These are phyloP conservation scores for Colletotrichum cereale DNA, from an alignment of 2,329 filamentous ascomycete genomes.

Conservation along the genomic window DNA sequence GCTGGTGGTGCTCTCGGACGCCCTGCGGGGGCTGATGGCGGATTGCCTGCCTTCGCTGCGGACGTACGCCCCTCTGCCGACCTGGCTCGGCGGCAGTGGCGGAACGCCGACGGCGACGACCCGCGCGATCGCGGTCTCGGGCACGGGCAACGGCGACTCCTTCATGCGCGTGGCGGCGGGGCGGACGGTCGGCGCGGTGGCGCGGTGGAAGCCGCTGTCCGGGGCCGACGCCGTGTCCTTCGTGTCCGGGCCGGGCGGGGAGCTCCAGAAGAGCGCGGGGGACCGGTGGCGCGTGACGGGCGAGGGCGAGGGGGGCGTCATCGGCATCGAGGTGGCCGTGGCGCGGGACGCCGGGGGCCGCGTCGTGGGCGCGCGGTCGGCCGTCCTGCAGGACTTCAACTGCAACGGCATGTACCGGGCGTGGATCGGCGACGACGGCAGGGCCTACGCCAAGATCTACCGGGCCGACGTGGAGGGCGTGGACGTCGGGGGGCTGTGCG, in stretches of 20 bases:
- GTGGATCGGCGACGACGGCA: slow-evolving; percentile 75
- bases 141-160: slow-evolving; percentile 90
- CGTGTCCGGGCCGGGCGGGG: slow-evolving; percentile 78
- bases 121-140: slow-evolving; percentile 72
- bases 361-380: slow-evolving; percentile 56
- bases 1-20: slow-evolving; percentile 55
- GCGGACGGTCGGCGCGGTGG: slow-evolving; percentile 79
- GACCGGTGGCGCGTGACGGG: slow-evolving; percentile 79
- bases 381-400: slow-evolving; percentile 83
- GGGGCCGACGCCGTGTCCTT: slow-evolving; percentile 70
- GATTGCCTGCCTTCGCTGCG: slow-evolving; percentile 71
- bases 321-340: slow-evolving; percentile 77
- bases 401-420: slow-evolving; percentile 90
- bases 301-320: slow-evolving; percentile 88
- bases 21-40: slow-evolving; percentile 63
- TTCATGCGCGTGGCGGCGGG: slow-evolving; percentile 81
- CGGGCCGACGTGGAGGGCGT: slow-evolving; percentile 44
- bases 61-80: slow-evolving; percentile 51
- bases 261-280: slow-evolving; percentile 80
- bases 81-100: neutral
- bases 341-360: slow-evolving; percentile 58
- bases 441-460: slow-evolving; percentile 70
- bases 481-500: slow-evolving; percentile 16
- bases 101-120: slow-evolving; percentile 47
- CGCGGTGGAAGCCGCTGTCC: slow-evolving; percentile 69